Base-by-base conservation (phyloP, 345 rosid species). In the Diplotaxis tenuifolia region DNA sequence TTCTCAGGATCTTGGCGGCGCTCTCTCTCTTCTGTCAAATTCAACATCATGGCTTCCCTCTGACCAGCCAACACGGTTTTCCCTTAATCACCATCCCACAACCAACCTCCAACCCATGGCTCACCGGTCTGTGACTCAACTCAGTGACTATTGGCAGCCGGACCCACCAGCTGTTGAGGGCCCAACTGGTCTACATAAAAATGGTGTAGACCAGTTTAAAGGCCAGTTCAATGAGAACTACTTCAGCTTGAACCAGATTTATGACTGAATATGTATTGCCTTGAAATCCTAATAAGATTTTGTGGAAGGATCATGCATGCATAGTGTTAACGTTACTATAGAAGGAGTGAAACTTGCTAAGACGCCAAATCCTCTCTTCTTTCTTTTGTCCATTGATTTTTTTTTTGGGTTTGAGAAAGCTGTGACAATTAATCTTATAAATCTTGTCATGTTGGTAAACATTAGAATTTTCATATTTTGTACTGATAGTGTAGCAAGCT, bases 1-100 rank as follows among this genome's bases (percentile, higher is more conserved):
- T 18, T 62, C 91, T 21, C 93, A 82, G 78, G 89, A 88, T 64
- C 65, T 84, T 81, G 93, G 87, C 55, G 85, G 93, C 89, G 98
- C 97, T 94, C 98, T 91, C 98, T 94, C 97, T 94, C 97, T 94
- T 94, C 96, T 94, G 98, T 94, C 98, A 94, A 76, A 69, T 63
- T 86, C 86, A 56, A 45, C 83, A 71, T 71, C 94, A 38, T 81
- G 86, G 83, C 83, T 78, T 58, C 73, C 85, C 9, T 68, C 80
- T 64, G 31, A 64, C 70, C 85, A 82, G 72, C 87, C 87, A 28
- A 85, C 80, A 79, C 75, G 82, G 22, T 80, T 75, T 64, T 74
- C 87, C 18, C 81, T 75, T 57, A 77, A 80, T 62, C 68, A 75
- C 67, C 82, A 76, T 71, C 68, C 84, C 31, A 12, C 65, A 22